Evolutionary conservation across 768 basidiomycete species (phyloP), one percentile per base, ranked within the genome.

Genomic region (Calocera viscosa): DNA sequence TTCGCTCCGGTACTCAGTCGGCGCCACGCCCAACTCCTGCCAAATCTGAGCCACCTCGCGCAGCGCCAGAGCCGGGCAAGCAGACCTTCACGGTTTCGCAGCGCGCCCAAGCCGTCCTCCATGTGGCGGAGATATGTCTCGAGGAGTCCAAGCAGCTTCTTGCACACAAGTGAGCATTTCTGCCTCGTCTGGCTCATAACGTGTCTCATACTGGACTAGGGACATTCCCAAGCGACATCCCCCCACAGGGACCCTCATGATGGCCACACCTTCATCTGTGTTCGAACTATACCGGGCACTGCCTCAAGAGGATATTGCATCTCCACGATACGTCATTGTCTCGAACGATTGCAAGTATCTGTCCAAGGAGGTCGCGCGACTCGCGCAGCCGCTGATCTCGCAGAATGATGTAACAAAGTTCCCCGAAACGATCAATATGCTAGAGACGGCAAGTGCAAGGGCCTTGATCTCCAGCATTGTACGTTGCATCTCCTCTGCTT

Each of bases 291-390:
- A 86, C 76, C 82, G 88, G 49, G 90, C 90, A 1, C 74, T 96
- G 28, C 85, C 89, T 73, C 91, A 60, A 19, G 53, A 60, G 22
- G 53, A 60, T 19, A 22, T 60, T 12, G 53, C 53, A 60, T 60
- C 53, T 11, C 26, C 53, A 16, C 53, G 53, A 60, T 60, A 28
- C 19, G 53, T 60, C 26, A 60, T 60, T 16, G 24, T 88, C 73
- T 86, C 90, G 19, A 96, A 96, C 73, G 88, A 94, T 69, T 91
- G 86, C 70, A 71, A 82, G 24, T 90, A 87, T 73, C 80, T 94
- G 30, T 69, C 77, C 0, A 32, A 63, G 14, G 67, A 87, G 70
- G 73, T 87, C 0, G 78, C 77, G 67, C 78, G 78, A 32, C 69
- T 85, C 24, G 76, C 75, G 53, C 69, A 72, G n/a, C 65, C 67